Evolutionary conservation across 2,329 filamentous ascomycete species (phyloP), one percentile per base, ranked within the genome.

Genomic region (Clathrospora elynae): DNA sequence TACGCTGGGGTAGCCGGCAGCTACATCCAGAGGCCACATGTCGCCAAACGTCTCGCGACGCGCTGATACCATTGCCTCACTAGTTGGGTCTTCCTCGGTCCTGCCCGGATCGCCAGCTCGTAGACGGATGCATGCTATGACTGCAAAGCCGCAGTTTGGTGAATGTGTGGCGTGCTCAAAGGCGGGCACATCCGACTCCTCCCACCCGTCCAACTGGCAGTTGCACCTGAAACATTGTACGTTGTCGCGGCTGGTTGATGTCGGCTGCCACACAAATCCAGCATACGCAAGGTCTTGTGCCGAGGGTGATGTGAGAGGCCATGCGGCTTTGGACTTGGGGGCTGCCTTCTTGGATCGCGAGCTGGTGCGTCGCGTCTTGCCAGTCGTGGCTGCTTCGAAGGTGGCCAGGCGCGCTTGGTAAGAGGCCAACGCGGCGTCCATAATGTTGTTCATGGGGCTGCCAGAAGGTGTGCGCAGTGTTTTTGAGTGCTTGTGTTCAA

Each of bases 181-280:
- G 4, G 95, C 76, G 0, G 93, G 89, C 47, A 90, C 82, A 65
- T 99, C 93, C 14, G 85, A 83, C 25, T 85, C 79, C 61, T 97
- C 92, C 93, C 93, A 99, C 46, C 90, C 91, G 66, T 95, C 90
- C 9, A 99, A 79, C 41, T 85, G 83, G 66, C 89, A 87, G 50
- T 83, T 76, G 73, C 93, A 99, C 24, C 90, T 78, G 70, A 95
- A 97, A 70, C 93, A 99, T 56, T 83, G 81, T 33, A 88, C 88
- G 69, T 97, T 97, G 70, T 99, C 93, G 24, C 85, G 85, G 62
- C 84, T 88, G 32, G 82, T 79, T 36, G 82, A 77, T 10, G 81
- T 83, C 2, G 93, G 92, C 48, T 85, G 82, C 73, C 89, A 97
- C 73, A 86, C 93, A 74, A 99, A 96, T 24, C 93, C 93, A 42